Conservation (phyloP, 2,329 filamentous ascomycete genomes). For the Achaetomium macrosporum region DNA sequence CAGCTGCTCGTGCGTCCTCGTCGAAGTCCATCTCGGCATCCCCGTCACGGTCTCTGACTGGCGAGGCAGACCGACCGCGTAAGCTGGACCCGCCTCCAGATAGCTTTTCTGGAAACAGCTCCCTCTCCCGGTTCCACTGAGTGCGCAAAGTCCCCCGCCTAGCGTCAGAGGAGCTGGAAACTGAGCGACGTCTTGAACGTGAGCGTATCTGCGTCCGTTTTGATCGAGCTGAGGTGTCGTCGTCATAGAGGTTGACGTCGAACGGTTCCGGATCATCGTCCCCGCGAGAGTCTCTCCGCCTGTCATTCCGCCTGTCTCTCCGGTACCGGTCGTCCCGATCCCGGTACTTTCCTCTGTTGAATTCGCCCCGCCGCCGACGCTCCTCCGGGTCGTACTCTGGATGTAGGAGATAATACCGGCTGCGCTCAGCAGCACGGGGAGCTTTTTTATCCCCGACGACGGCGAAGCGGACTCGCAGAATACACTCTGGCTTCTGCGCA, state of each 20-base stretch:
- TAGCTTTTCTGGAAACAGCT: conserved; percentile 52
- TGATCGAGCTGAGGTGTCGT: conserved; percentile 44
- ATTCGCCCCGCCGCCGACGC: conserved; percentile 52
- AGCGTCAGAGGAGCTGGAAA: conserved; percentile 21
- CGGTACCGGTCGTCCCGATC: conserved; percentile 48
- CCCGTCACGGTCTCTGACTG: conserved; percentile 38
- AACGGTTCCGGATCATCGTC: conserved; percentile 49
- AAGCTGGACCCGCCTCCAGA: conserved; percentile 26
- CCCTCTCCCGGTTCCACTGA: conserved; percentile 46
- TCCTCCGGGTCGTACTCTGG: conserved; percentile 83
- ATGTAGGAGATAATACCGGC: conserved; percentile 87
- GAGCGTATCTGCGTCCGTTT: conserved; percentile 22
- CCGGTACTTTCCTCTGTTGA: conserved; percentile 49
- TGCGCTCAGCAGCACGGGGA: conserved; percentile 69
- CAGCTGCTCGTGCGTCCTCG: conserved; percentile 28
- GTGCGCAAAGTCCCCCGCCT: conserved; percentile 29
- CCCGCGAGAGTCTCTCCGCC: conserved; percentile 53
- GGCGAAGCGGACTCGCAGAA: conserved; percentile 68
- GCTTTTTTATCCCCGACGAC: conserved; percentile 73
- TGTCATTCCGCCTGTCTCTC: conserved; percentile 37
- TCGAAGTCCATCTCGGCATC: conserved; percentile 31
- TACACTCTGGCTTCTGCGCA: conserved; percentile 60
- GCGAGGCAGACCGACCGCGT: conserved; percentile 49
- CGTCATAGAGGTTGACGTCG: conserved; percentile 76
- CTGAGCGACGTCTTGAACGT: conserved; percentile 23